Base-by-base conservation (phyloP, 1,284 basidiomycete species). In the Schizophyllum amplum region DNA sequence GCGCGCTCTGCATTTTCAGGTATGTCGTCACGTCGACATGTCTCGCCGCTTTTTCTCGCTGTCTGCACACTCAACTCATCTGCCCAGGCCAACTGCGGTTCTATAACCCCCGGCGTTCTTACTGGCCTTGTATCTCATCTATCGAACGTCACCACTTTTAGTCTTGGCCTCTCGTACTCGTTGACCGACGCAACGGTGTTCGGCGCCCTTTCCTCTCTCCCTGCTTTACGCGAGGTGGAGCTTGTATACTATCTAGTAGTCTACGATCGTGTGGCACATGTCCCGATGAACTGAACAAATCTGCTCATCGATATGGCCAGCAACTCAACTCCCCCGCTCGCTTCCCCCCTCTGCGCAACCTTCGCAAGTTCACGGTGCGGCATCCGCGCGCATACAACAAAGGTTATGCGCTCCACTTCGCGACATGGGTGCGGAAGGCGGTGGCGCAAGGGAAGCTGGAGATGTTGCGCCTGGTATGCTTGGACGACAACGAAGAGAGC, bases 81-180 rank as follows among this genome's bases (percentile, higher is more conserved):
- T 11, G 33, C 5, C 21, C n/a, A 61, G 60, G 51, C 51, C 17
- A 52, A 59, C 25, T 61, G 60, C 24, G 55, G 57, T 13, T 59
- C 57, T 3, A 57, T 61, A 3, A 61, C 60, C 4, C 60, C 60
- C 5, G 60, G 57, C 9, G 60, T 61, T 11, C 27, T 61, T 5
- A 46, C 42, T 17, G 53, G 57, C 24, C 47, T 55, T 17, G 17
- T 57, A n/a, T 55, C 55, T n/a, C 49, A 54, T 25, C 27, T 59
- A 42, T 46, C 53, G 22, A 33, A 52, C 25, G 42, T 61, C 11
- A 26, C 26, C 11, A 22, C 55, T 13, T 26, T 61, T 5, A 57
- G 51, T 17, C 24, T 61, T 6, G 57, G 60, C 24, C 26, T 61
- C 25, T 61, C 57, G 2, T 61, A 57, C 50, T 61, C 57, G 21